Percentiles rank a stretch among this genome's conserved stretches.
Evolutionary conservation across 2,329 filamentous ascomycete genomes (phyloP).

Genomic region (Botrytis hyacinthi): DNA sequence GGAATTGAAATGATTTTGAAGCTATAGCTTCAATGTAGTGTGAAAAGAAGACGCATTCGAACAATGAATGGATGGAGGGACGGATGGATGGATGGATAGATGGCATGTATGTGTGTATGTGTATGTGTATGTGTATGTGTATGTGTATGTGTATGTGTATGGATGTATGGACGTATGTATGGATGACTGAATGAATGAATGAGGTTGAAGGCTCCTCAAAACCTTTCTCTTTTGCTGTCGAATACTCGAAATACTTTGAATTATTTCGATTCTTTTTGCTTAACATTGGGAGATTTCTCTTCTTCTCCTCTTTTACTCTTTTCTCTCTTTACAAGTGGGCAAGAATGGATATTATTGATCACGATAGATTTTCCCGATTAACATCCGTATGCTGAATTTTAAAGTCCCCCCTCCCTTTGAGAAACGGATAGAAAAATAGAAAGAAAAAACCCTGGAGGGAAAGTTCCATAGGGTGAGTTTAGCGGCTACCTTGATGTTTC

Average conservation of each 20-base stretch:
- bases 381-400: background rate
- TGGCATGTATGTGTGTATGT: background rate
- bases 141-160: background rate
- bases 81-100: background rate
- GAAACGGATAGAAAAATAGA: background rate
- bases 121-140: too few species aligned
- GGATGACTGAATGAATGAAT: background rate
- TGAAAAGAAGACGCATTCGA: background rate
- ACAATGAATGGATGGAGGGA: background rate
- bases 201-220: background rate
- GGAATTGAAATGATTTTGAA: background rate
- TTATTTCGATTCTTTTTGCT: background rate
- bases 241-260: background rate
- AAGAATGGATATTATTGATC: background rate
- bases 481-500: constrained; percentile 3
- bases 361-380: background rate
- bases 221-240: background rate
- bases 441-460: background rate
- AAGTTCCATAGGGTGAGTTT: constrained; percentile 2
- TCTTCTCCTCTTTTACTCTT: background rate
- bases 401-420: background rate
- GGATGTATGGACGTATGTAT: too few species aligned
- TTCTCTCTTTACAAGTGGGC: background rate
- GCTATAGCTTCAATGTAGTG: background rate
- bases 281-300: background rate